phyloP scores from a whole-genome alignment of 345 rosid species.

The Ceriops zippeliana region DNA sequence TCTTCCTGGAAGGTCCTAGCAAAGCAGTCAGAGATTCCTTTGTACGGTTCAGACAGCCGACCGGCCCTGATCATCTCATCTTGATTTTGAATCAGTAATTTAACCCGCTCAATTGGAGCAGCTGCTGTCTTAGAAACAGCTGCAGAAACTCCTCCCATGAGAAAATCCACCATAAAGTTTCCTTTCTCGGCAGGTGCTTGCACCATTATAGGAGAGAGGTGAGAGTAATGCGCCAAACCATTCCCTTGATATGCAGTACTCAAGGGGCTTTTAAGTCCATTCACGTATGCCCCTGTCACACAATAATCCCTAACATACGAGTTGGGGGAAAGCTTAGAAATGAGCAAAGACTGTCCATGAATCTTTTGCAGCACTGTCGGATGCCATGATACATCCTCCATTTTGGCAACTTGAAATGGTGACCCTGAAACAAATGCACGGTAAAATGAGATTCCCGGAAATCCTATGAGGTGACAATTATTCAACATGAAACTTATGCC shows the following conservation, averaged over 20 bases:
- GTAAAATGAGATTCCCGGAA: not conserved
- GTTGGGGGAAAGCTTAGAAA: slow-evolving; percentile 39
- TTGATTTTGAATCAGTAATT: slow-evolving; percentile 85
- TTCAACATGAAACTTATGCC: too few relatives aligned
- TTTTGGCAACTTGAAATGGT: slow-evolving; percentile 26
- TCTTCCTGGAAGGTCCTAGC: slow-evolving; percentile 59
- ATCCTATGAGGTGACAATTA: not conserved
- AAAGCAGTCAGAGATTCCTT: slow-evolving; percentile 79
- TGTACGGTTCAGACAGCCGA: slow-evolving; percentile 75
- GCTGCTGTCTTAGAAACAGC: slow-evolving; percentile 65
- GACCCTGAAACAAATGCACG: not conserved
- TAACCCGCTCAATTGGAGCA: slow-evolving; percentile 85
- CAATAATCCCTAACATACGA: slow-evolving; percentile 14
- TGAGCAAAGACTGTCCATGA: slow-evolving; percentile 42
- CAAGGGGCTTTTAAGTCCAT: not conserved
- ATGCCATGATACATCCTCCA: slow-evolving; percentile 57
- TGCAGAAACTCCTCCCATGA: slow-evolving; percentile 69
- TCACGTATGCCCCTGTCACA: not conserved
- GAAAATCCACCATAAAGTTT: slow-evolving; percentile 65
- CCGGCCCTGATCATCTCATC: slow-evolving; percentile 80
- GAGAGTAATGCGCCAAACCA: slow-evolving; percentile 1
- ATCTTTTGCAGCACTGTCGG: slow-evolving; percentile 58
- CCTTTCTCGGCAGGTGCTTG: slow-evolving; percentile 36
- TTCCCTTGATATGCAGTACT: slow-evolving; percentile 12
- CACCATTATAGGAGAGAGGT: slow-evolving; percentile 17